Percentiles rank a stretch among this genome's conserved stretches.
Conservation (phyloP, 331 rosid genomes). For the Acacia pycnantha region DNA sequence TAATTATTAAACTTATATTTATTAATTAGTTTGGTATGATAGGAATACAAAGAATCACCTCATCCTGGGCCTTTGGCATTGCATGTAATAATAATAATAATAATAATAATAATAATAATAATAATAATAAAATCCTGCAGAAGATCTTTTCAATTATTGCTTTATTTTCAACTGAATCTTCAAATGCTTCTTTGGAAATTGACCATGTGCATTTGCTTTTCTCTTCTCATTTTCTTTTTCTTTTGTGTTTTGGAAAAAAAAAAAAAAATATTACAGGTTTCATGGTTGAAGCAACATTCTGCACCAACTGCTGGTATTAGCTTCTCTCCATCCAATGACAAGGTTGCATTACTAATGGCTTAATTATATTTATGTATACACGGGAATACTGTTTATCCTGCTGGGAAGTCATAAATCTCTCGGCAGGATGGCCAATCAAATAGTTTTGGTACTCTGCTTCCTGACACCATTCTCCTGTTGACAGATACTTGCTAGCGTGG, state of each 20-base stretch:
- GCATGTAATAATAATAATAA: background rate
- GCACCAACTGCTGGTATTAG: slow-evolving; percentile 98
- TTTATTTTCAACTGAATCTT: slow-evolving; percentile 9
- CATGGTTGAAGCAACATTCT: slow-evolving; percentile 98
- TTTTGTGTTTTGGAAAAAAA: background rate
- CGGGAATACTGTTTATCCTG: slow-evolving; percentile 22
- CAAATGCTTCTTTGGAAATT: slow-evolving; percentile 22
- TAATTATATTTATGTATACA: slow-evolving; percentile 20
- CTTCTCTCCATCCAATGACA: slow-evolving; percentile 96
- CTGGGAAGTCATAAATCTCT: slow-evolving; percentile 25
- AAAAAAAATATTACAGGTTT: slow-evolving; percentile 45
- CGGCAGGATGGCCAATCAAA: background rate
- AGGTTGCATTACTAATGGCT: slow-evolving; percentile 55
- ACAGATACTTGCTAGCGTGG: slow-evolving; percentile 93
- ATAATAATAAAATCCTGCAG: background rate
- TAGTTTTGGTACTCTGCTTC: slow-evolving; percentile 27
- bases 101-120: too few relatives aligned
- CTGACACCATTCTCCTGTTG: slow-evolving; percentile 34
- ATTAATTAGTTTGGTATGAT: slow-evolving; percentile 5
- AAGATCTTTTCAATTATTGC: slow-evolving; percentile 3
- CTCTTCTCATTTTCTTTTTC: background rate
- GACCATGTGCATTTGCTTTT: slow-evolving; percentile 14
- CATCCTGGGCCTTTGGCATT: background rate
- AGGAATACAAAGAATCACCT: background rate
- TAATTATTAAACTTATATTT: background rate